Percentiles rank a stretch among this genome's conserved stretches.
Conservation (phyloP, 2,329 filamentous ascomycete species). For the Claviceps fusiformis region DNA sequence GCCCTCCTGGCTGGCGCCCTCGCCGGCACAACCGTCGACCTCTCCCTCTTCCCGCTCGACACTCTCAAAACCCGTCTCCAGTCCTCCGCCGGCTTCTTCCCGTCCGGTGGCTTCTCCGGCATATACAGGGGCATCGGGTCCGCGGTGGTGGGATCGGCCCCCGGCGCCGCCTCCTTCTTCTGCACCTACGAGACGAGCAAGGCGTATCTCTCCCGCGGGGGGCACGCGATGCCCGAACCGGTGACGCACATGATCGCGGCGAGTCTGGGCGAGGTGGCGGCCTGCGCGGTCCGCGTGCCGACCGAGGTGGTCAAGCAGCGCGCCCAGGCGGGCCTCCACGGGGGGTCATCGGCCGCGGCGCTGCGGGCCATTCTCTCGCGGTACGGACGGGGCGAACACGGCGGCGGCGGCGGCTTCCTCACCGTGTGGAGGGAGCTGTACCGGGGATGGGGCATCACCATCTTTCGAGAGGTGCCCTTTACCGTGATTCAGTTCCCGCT, state of each 20-base stretch:
- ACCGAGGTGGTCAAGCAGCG: conserved; percentile 97
- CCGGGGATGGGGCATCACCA: conserved; percentile 80
- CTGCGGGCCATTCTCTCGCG: conserved; percentile 55
- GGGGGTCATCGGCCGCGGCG: conserved; percentile 52
- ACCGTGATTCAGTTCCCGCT: conserved; percentile 95
- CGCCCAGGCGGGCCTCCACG: conserved; percentile 75
- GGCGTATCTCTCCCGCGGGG: conserved; percentile 17
- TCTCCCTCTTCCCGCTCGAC: conserved; percentile 94
- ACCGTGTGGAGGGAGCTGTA: conserved; percentile 76
- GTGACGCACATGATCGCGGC: conserved; percentile 72
- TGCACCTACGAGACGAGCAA: conserved; percentile 79
- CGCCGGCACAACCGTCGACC: conserved; percentile 90
- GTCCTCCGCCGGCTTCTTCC: conserved; percentile 62
- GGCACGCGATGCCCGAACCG: conserved; percentile 20
- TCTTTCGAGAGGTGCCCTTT: conserved; percentile 93
- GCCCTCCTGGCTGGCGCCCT: conserved; percentile 70
- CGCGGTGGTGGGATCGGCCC: conserved; percentile 80
- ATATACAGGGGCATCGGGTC: conserved; percentile 89
- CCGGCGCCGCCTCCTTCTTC: conserved; percentile 94
- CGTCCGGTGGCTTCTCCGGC: conserved; percentile 75
- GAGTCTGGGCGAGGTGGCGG: conserved; percentile 75
- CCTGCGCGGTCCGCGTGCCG: conserved; percentile 82
- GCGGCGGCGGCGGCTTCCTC: conserved; percentile 24
- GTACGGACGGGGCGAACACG: conserved; percentile 12
- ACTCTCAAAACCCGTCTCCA: conserved; percentile 97